phyloP scores from a whole-genome alignment of 805 yeast genomes.

The Cyberlindnera maclurae region DNA sequence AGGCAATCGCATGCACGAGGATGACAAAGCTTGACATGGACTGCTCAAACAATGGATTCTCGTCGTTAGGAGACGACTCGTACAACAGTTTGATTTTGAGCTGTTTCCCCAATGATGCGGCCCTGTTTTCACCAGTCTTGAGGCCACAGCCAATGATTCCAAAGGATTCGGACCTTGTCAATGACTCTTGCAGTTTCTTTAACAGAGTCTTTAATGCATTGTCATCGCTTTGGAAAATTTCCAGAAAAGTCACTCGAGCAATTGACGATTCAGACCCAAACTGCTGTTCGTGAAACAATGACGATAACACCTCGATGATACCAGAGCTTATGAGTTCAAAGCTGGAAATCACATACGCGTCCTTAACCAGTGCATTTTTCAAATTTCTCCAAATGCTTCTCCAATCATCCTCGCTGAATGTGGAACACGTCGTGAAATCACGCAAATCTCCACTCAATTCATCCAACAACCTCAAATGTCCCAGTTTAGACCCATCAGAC shows the following conservation, averaged over 20 bases:
- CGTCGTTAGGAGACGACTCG: slow-evolving; percentile 23
- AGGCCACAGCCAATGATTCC: slow-evolving; percentile 43
- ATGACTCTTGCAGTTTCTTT: slow-evolving; percentile 58
- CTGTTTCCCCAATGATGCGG: slow-evolving; percentile 65
- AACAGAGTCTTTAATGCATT: slow-evolving; percentile 39
- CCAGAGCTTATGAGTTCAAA: slow-evolving; percentile 73
- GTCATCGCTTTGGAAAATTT: slow-evolving; percentile 25
- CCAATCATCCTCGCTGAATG: slow-evolving; percentile 26
- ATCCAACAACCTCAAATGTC: slow-evolving; percentile 25
- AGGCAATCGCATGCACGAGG: slow-evolving; percentile 47
- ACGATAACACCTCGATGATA: slow-evolving; percentile 37
- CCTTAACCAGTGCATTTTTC: slow-evolving; percentile 27
- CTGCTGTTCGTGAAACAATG: slow-evolving; percentile 26
- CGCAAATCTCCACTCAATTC: slow-evolving; percentile 15
- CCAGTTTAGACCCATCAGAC: slow-evolving; percentile 18
- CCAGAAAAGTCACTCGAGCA: slow-evolving; percentile 39
- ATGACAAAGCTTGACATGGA: slow-evolving; percentile 25
- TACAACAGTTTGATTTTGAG: slow-evolving; percentile 48
- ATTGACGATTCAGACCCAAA: slow-evolving; percentile 25
- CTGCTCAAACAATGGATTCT: slow-evolving; percentile 14
- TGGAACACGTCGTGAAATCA: slow-evolving; percentile 3
- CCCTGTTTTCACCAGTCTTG: slow-evolving; percentile 33
- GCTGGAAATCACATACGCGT: slow-evolving; percentile 44
- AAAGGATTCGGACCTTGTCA: slow-evolving; percentile 69
- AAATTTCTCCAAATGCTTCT: slow-evolving; percentile 32